These are phyloP conservation scores for Penicillium odoratum DNA, from an alignment of 495 filamentous ascomycete genomes.

Conservation along the genomic window DNA sequence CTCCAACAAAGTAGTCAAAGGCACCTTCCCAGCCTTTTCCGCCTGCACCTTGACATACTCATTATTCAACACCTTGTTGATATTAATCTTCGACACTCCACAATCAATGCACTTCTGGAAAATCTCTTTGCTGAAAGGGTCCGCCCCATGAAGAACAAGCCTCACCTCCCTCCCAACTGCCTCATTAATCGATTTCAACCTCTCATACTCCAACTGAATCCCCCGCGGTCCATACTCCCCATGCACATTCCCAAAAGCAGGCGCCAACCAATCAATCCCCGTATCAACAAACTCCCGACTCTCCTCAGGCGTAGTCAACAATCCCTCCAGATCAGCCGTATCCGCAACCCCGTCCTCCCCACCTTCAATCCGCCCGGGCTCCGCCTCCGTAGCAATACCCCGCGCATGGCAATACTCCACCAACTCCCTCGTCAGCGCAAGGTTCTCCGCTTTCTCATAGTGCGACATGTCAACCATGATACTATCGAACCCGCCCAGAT, in stretches of 20 bases:
- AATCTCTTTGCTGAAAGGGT: constrained; percentile 69
- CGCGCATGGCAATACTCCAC: constrained; percentile 69
- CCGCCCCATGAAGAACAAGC: constrained; percentile 77
- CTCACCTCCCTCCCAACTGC: constrained; percentile 61
- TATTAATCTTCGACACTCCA: constrained; percentile 77
- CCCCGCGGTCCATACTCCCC: constrained; percentile 77
- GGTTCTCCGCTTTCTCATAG: constrained; percentile 80
- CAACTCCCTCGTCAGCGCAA: constrained; percentile 68
- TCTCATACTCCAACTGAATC: constrained; percentile 71
- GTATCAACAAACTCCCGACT: constrained; percentile 74
- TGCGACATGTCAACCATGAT: constrained; percentile 86
- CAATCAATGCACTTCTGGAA: constrained; percentile 66
- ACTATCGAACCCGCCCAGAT: constrained; percentile 68
- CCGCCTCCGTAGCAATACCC: constrained; percentile 77
- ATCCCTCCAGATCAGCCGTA: constrained; percentile 69
- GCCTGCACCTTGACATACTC: constrained; percentile 64
- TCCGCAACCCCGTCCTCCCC: constrained; percentile 82
- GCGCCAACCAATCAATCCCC: constrained; percentile 81
- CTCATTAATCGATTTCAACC: constrained; percentile 62
- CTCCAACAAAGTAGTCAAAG: constrained; percentile 70
- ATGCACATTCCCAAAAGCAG: constrained; percentile 85
- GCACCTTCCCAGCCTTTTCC: constrained; percentile 64
- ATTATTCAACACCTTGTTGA: constrained; percentile 80
- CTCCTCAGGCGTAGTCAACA: constrained; percentile 78
- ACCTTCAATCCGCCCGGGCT: constrained; percentile 80